Evolutionary conservation across 441 rosid genomes (phyloP).

Genomic region (Aquilaria agallochum): DNA sequence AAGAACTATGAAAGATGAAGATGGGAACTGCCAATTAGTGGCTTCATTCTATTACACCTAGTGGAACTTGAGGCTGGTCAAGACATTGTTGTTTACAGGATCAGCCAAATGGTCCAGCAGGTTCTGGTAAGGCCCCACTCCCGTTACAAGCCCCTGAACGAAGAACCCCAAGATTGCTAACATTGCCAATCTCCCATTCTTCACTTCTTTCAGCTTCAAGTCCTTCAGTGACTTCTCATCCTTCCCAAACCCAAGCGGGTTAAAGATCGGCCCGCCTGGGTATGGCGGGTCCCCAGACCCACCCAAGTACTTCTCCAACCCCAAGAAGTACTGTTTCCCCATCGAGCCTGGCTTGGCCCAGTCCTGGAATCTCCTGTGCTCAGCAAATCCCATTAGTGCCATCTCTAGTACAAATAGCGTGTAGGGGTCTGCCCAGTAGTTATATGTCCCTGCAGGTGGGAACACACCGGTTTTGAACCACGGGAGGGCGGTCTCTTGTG

Average conservation of each 20-base stretch:
- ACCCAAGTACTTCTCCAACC: slow-evolving; percentile 68
- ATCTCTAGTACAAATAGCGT: slow-evolving; percentile 78
- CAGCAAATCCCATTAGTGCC: slow-evolving; percentile 97
- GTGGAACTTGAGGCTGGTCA: slow-evolving; percentile 96
- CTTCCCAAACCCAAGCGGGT: slow-evolving; percentile 91
- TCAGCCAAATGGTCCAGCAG: slow-evolving; percentile 92
- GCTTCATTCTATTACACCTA: slow-evolving; percentile 20
- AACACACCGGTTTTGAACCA: slow-evolving; percentile 95
- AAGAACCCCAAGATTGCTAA: slow-evolving; percentile 78
- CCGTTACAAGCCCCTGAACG: slow-evolving; percentile 77
- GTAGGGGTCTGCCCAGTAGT: slow-evolving; percentile 90
- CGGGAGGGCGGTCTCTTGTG: slow-evolving; percentile 79
- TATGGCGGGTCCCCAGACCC: slow-evolving; percentile 88
- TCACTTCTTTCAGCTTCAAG: slow-evolving; percentile 89
- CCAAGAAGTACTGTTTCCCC: slow-evolving; percentile 92
- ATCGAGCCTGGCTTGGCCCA: slow-evolving; percentile 86
- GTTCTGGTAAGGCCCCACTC: slow-evolving; percentile 95
- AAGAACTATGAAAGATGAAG: slow-evolving; percentile 10
- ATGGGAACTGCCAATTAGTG: slow-evolving; percentile 4
- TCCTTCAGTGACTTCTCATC: slow-evolving; percentile 87
- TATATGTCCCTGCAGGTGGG: slow-evolving; percentile 93
- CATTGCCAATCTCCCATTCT: slow-evolving; percentile 94
- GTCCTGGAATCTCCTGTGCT: slow-evolving; percentile 95
- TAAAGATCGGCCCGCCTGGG: slow-evolving; percentile 94
- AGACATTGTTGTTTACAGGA: slow-evolving; percentile 84